These are phyloP conservation scores for Alternaria hordeiaustralica DNA, from an alignment of 2,329 filamentous ascomycete genomes.

Conservation along the genomic window DNA sequence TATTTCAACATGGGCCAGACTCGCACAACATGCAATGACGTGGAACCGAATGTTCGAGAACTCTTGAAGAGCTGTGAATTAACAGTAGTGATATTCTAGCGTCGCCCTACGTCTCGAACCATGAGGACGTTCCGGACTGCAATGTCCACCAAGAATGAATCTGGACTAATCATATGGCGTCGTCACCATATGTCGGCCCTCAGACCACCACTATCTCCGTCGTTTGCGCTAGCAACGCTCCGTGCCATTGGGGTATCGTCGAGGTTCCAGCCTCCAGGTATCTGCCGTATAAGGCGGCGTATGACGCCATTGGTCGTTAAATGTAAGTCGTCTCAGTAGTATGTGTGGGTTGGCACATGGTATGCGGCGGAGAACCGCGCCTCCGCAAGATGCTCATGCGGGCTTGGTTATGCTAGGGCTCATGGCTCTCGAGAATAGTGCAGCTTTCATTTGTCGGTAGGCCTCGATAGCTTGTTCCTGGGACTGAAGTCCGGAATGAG, in stretches of 20 bases:
- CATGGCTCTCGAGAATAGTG: slow-evolving; percentile 46
- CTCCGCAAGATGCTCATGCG: background rate
- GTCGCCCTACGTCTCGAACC: background rate
- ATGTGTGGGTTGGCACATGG: slow-evolving; percentile 1
- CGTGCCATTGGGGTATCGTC: background rate
- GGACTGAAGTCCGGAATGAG: slow-evolving; percentile 25
- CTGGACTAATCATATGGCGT: background rate
- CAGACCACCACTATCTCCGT: background rate
- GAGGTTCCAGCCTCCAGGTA: slow-evolving; percentile 1
- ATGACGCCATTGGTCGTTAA: slow-evolving; percentile 2
- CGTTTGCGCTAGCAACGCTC: background rate
- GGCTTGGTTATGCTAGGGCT: slow-evolving; percentile 3
- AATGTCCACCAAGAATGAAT: background rate
- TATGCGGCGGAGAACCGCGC: background rate
- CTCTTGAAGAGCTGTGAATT: background rate
- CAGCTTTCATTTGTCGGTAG: slow-evolving; percentile 41
- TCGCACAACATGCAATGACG: background rate
- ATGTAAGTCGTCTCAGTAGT: slow-evolving; percentile 2
- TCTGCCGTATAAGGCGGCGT: background rate
- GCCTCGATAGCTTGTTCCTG: slow-evolving; percentile 42
- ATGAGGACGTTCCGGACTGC: background rate
- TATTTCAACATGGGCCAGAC: background rate
- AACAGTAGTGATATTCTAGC: background rate
- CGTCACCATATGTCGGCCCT: background rate
- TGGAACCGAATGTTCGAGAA: background rate